Conservation (phyloP, 2,329 filamentous ascomycete genomes). For the Lojkania enalia region DNA sequence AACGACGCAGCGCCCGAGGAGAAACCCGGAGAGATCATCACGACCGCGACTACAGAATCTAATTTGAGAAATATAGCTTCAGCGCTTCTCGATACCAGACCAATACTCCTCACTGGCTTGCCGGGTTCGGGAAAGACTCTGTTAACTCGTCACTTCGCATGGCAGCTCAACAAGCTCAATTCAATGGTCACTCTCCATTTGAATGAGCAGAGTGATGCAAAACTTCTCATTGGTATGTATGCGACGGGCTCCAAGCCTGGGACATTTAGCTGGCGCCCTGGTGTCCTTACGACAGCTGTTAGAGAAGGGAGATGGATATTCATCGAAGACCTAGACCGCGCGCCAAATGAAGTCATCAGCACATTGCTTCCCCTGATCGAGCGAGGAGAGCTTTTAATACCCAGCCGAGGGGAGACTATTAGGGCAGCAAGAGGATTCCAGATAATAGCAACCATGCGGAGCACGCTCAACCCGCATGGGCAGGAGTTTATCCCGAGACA, state of each 20-base stretch:
- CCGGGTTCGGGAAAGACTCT: constrained; percentile 91
- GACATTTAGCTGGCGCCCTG: constrained; percentile 88
- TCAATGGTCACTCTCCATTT: constrained; percentile 92
- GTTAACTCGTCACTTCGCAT: constrained; percentile 78
- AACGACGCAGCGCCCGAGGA: constrained; percentile 33
- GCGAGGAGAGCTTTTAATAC: constrained; percentile 84
- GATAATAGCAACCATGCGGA: constrained; percentile 89
- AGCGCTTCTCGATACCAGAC: constrained; percentile 67
- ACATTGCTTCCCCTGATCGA: constrained; percentile 91
- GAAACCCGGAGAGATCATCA: constrained; percentile 48
- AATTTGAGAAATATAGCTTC: constrained; percentile 74
- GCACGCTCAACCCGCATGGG: constrained; percentile 65
- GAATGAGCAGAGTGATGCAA: constrained; percentile 97
- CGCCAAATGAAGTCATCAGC: constrained; percentile 92
- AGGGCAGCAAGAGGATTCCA: constrained; percentile 83
- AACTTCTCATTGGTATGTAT: constrained; percentile 93
- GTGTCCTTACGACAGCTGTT: constrained; percentile 91
- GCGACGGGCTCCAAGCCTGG: constrained; percentile 85
- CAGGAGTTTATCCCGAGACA: constrained; percentile 69
- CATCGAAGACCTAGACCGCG: constrained; percentile 94
- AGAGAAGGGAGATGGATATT: constrained; percentile 94
- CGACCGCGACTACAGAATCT: constrained; percentile 69
- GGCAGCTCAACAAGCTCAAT: constrained; percentile 74
- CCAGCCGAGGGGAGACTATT: constrained; percentile 83
- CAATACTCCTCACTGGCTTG: constrained; percentile 79